Percentiles rank a stretch among this genome's conserved stretches.
Conservation (phyloP, 2,329 filamentous ascomycete genomes). For the Ophiostoma pallidulum region DNA sequence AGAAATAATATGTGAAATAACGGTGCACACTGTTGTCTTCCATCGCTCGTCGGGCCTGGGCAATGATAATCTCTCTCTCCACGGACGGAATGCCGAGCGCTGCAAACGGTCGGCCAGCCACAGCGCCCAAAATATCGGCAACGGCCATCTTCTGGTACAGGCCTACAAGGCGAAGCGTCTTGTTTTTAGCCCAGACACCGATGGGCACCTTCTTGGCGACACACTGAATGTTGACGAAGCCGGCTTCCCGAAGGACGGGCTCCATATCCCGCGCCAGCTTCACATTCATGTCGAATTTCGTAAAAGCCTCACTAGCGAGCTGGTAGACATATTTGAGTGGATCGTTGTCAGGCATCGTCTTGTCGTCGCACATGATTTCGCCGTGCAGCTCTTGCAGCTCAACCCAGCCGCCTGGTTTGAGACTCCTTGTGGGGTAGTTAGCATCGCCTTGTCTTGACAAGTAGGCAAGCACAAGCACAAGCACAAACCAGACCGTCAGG, state of each 20-base stretch:
- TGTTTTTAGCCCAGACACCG: constrained; percentile 34
- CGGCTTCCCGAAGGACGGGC: constrained; percentile 28
- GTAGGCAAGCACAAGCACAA: no score
- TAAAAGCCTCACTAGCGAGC: constrained; percentile 21
- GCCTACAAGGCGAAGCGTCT: constrained; percentile 30
- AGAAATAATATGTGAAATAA: constrained; percentile 32
- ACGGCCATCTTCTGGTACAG: constrained; percentile 31
- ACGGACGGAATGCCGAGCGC: constrained; percentile 25
- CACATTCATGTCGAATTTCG: constrained; percentile 29
- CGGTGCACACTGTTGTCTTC: constrained; percentile 28
- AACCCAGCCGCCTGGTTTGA: constrained; percentile 41
- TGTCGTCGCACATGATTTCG: constrained; percentile 33
- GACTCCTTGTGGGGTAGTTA: constrained; percentile 20
- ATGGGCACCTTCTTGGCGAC: constrained; percentile 35
- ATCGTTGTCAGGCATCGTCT: constrained; percentile 31
- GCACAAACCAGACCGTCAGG: no score
- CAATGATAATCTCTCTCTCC: constrained; percentile 23
- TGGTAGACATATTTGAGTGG: constrained; percentile 25
- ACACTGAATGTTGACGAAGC: constrained; percentile 33
- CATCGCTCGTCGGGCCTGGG: constrained; percentile 25
- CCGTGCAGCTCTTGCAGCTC: constrained; percentile 37
- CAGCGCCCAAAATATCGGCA: constrained; percentile 27
- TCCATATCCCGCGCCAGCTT: constrained; percentile 27
- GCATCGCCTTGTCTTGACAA: no score
- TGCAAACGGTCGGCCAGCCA: constrained; percentile 33